A percentile compares a stretch with the other conserved stretches of the same genome.
Evolutionary conservation across 805 yeast genomes (phyloP).

Genomic region (Saturnispora quitensis): DNA sequence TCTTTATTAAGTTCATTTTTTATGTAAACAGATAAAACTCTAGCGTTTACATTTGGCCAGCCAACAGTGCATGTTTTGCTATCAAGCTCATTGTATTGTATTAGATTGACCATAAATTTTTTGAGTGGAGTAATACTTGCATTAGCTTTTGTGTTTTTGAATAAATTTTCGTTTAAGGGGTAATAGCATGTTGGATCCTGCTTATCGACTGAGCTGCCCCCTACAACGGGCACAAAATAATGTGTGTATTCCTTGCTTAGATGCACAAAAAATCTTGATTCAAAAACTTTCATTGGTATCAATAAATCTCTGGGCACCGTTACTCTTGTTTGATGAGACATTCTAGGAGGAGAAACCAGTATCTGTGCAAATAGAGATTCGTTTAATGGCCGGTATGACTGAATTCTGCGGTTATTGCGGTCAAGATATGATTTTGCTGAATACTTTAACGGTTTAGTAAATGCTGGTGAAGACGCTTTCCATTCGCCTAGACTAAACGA

Average conservation of each 20-base stretch:
- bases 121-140: not conserved
- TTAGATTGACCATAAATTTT: not conserved
- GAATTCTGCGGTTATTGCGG: conserved; percentile 12
- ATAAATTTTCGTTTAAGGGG: not conserved
- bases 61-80: not conserved
- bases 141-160: not conserved
- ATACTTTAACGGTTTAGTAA: conserved; percentile 21
- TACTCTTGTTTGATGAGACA: conserved; percentile 29
- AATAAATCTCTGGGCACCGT: conserved; percentile 33
- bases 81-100: not conserved
- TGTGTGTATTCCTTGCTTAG: not conserved
- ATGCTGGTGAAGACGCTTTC: conserved; percentile 15
- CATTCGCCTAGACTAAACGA: not conserved
- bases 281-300: conserved; percentile 24
- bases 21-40: not conserved
- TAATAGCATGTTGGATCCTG: not conserved
- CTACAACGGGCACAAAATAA: not conserved
- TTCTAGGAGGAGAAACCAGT: conserved; percentile 36
- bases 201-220: not conserved
- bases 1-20: not conserved
- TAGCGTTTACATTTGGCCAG: conserved; percentile 1
- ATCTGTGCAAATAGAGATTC: conserved; percentile 31
- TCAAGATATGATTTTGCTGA: conserved; percentile 10
- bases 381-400: conserved; percentile 19
- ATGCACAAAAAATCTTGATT: not conserved